Conservation (phyloP, 2,329 filamentous ascomycete genomes). For the Penicillium brasilianum region DNA sequence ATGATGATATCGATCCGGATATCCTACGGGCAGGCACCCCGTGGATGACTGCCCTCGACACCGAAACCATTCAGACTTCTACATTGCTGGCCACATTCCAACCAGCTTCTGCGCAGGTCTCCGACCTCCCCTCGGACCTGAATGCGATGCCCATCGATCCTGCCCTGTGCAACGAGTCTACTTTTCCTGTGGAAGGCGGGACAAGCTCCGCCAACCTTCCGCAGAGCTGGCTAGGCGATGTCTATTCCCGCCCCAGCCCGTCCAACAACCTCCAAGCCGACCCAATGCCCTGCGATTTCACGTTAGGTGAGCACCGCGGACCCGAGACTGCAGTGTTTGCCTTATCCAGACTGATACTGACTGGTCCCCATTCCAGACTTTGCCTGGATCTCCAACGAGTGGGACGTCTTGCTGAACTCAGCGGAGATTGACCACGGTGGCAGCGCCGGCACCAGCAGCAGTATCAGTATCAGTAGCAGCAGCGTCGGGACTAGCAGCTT, state of each 20-base stretch:
- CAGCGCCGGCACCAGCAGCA: neutral
- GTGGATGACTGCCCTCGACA: neutral
- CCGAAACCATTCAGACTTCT: neutral
- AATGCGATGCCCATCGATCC: neutral
- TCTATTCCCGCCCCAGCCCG: neutral
- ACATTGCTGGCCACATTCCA: neutral
- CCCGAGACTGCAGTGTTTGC: neutral
- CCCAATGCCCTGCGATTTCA: neutral
- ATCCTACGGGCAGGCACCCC: conserved; percentile 1
- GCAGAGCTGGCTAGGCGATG: neutral
- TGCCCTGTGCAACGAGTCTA: neutral
- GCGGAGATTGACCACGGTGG: neutral
- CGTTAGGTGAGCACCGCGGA: neutral
- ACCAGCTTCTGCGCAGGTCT: neutral
- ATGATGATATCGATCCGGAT: conserved; percentile 3
- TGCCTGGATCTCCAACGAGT: conserved; percentile 2
- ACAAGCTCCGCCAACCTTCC: neutral
- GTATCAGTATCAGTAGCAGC: neutral
- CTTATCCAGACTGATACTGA: neutral
- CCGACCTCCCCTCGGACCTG: neutral
- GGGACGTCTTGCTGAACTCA: neutral
- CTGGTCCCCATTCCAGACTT: neutral
- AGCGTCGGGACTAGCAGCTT: neutral
- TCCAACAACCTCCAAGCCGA: neutral
- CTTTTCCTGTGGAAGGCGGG: neutral